Evolutionary conservation across 805 yeast species (phyloP), one percentile per base, ranked within the genome.

Genomic region (Isabelozyma rhagii): DNA sequence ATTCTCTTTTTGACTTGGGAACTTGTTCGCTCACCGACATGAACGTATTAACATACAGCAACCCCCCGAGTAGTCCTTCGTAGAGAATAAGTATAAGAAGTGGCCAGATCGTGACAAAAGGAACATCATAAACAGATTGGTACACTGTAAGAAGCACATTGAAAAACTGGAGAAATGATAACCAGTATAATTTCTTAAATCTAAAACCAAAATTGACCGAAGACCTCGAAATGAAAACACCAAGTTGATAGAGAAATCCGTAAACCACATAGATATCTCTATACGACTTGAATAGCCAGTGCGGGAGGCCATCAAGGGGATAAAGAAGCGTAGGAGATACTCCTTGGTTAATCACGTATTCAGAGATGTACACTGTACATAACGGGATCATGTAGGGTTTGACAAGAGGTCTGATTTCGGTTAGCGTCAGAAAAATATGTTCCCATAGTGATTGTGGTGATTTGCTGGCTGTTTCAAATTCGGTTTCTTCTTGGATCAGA

Each of bases 41-140:
- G 60, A 89, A 93, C 0, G 97, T 92, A 62, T 93, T 92, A 47
- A 90, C 94, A 63, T 93, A 93, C 14, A 93, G 82, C 2, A 87
- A 80, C 0, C 99, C 98, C 1, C 98, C 99, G 9, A 93, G 74
- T 17, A 94, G 74, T 0, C 98, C 94, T 63, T 93, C 98, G 66
- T 89, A 93, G 51, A 93, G 80, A 5, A 90, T 78, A 29, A 92
- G 64, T 0, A 77, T 8, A 72, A 89, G 75, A 39, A 91, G 60
- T 1, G 80, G 56, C 75, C 85, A 87, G 2, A 93, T 79, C 39
- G 70, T 77, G 2, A 85, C 80, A 15, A 88, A 73, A 0, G 78
- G 78, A 29, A 79, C 55, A 61, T 79, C 77, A 57, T 63, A 80
- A 54, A 85, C 54, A 3, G 97, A 84, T 63, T 93, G 97, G 1